Evolutionary conservation across 176 grass and related monocot genomes (phyloP), one percentile per base, ranked within the genome.

Genomic region (Phoenix roebelenii): DNA sequence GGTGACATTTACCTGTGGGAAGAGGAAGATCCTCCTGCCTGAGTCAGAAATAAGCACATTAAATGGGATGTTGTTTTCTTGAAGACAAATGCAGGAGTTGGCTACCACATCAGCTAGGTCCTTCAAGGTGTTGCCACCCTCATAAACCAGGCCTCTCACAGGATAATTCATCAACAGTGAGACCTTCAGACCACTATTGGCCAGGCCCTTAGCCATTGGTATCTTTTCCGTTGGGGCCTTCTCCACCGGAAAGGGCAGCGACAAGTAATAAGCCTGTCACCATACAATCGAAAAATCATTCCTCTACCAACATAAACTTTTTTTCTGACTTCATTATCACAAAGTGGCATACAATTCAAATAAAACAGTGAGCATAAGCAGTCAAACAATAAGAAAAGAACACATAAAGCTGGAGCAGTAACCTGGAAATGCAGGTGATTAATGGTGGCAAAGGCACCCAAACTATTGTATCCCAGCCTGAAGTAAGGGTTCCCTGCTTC

Each of bases 391-490:
- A 10, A 55, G n/a, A 22, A 22, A 6, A 22, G n/a, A 22, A 55
- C 54, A 6, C 17, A 6, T 9, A 55, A 55, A 22, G 18, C 3
- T 23, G 54, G 22, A 3, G 5, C 22, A 55, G 7, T 55, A 3
- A 22, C 54, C 59, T 61, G 59, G 59, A 61, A 61, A 16, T 61
- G 59, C 26, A 61, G 59, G 28, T 61, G 59, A 18, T 61, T 61
- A 9, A 61, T 61, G 59, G 23, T 61, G 28, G 59, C 59, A 18
- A 61, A 61, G 23, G 59, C 59, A 1, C 59, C 59, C 16, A 61
- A 32, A 61, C 59, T 39, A 9, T 61, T 61, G 28, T 61, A 39
- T 26, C 28, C 59, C 5, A 61, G 16, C 59, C 28, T 61, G 26
- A 61, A 61, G 59, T 61, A 61, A 4, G 59, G 28, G 28, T 25